A percentile compares a stretch with the other conserved stretches of the same genome.
phyloP scores from a whole-genome alignment of 805 yeast species.

The Millerozyma miso region DNA sequence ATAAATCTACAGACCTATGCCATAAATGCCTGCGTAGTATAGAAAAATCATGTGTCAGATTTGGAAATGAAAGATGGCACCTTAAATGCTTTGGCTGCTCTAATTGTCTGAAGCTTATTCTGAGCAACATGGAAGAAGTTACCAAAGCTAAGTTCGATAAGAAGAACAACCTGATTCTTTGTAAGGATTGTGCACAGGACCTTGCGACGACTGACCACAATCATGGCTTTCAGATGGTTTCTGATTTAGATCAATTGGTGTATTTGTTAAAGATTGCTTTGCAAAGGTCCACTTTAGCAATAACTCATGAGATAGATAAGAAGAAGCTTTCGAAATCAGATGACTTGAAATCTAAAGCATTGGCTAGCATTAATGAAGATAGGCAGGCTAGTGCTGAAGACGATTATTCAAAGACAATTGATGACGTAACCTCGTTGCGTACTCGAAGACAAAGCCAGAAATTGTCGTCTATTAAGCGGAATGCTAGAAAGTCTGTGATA shows the following conservation, averaged over 20 bases:
- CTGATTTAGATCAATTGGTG: constrained; percentile 68
- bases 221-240: constrained; percentile 55
- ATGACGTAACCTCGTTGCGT: constrained; percentile 72
- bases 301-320: constrained; percentile 20
- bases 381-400: constrained; percentile 26
- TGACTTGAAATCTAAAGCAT: constrained; percentile 3
- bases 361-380: not conserved
- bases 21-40: constrained; percentile 66
- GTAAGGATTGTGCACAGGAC: constrained; percentile 58
- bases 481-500: constrained; percentile 62
- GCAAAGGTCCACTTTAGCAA: constrained; percentile 63
- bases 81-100: constrained; percentile 65
- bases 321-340: not conserved
- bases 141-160: constrained; percentile 46
- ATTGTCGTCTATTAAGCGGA: constrained; percentile 54
- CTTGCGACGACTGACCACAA: constrained; percentile 40
- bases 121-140: constrained; percentile 25
- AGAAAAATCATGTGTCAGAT: constrained; percentile 74
- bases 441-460: constrained; percentile 66
- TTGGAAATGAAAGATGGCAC: constrained; percentile 76
- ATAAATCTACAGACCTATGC: constrained; percentile 74
- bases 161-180: constrained; percentile 37
- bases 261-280: constrained; percentile 81
- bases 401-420: constrained; percentile 64
- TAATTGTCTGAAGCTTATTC: constrained; percentile 41